Base-by-base conservation (phyloP, 768 basidiomycete genomes). In the Phlebiopsis gigantea region DNA sequence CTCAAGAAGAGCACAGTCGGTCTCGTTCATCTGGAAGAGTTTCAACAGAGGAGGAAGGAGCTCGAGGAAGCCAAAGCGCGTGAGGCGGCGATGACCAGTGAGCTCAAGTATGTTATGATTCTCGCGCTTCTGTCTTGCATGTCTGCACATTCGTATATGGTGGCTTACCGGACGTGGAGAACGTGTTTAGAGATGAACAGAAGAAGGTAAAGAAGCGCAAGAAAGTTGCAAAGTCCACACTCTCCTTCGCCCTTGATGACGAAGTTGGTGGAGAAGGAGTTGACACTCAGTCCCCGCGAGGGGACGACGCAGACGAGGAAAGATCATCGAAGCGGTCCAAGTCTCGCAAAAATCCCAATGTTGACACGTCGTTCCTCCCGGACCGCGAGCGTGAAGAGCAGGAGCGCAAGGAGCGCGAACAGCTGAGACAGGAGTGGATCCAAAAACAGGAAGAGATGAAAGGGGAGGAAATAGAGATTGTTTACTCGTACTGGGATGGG, bases 401-500 rank as follows among this genome's bases (percentile, higher is more conserved):
- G 7, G 97, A 99, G 70, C 82, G 95, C 15, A 80, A 80, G 57
- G 88, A 94, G 69, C 79, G 96, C 39, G 97, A 99, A 68, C 81
- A 88, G 49, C 77, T 99, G 41, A 79, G 97, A 1, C 79, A 93
- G 58, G 85, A 97, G 69, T 99, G 95, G 94, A 76, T 98, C 30
- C 75, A 71, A 62, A 77, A 77, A 60, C 87, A 90, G 63, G 79
- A 86, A 59, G 77, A 84, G 22, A 80, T 87, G 54, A 87, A 87
- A 68, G 65, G 73, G 25, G 87, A 88, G 61, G 79, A 81, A 22
- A 90, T 99, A 53, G 97, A 98, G 71, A 80, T 99, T 55, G 87
- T 87, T 0, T 99, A 98, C 67, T 97, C 93, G 0, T 99, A 87
- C 70, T 99, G 97, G 97, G 97, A 99, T 69, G 97, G 97, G 10